Evolutionary conservation across 2,329 filamentous ascomycete genomes (phyloP), one percentile per base, ranked within the genome.

Genomic region (Neophaeococcomyces mojaviensis): DNA sequence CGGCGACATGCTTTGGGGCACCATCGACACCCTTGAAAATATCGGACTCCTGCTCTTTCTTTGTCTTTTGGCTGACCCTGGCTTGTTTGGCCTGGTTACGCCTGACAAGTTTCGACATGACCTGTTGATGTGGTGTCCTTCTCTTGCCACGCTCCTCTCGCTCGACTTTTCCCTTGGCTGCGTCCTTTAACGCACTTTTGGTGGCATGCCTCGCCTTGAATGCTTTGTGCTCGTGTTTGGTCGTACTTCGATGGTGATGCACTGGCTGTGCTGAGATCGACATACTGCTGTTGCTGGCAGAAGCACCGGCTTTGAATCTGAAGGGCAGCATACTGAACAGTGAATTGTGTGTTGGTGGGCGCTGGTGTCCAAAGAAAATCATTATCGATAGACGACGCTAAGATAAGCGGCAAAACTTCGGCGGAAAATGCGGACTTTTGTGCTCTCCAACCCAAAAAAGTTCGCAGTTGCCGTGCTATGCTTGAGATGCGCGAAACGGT

Each of bases 61-160:
- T 88, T 61, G 82, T 82, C 61, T 88, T 81, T 68, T 97, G 96
- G 56, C 81, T 74, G 51, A 85, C 71, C 59, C 90, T 86, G 65
- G 84, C 82, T 72, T 98, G 92, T 67, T 90, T 90, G 57, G 88
- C 86, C 71, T 94, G 88, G 67, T 98, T 97, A 58, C 88, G 82
- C 49, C 92, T 84, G 67, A 95, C 88, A 64, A 98, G 78, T 69
- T 97, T 98, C 49, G 88, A 94, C 86, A 96, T 90, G 69, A 96
- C 80, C 70, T 95, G 88, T 65, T 98, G 92, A 65, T 95, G 88
- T 46, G 87, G 87, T 13, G 90, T 95, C 67, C 87, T 94, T 61
- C 90, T 81, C 58, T 74, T 73, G 50, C 83, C 82, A 58, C 76
- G 79, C 61, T 94, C 86, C 34, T 49, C 32, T 26, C 49, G 50